Base-by-base conservation (phyloP, 2,329 filamentous ascomycete species). In the Bisporella sp. region DNA sequence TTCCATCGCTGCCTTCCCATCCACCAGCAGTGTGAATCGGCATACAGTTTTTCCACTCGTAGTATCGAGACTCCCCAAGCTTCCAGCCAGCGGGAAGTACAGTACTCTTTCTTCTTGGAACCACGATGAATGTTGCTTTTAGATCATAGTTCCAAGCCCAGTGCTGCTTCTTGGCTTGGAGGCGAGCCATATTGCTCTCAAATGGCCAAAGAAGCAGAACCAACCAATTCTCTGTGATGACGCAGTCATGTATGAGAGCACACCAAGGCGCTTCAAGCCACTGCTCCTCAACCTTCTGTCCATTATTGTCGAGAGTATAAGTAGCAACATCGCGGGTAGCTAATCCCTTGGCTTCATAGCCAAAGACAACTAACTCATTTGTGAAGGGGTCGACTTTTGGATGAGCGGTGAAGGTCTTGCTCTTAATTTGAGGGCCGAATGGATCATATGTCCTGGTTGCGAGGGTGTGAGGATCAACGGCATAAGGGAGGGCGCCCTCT, bases 91-190 rank as follows among this genome's bases (percentile, higher is more conserved):
- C 30, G 1, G 57, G 61, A 4, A 56, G 72, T 0, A 69, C 67
- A 55, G 71, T 75, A 0, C 68, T 74, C 2, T 70, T 70, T 1
- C 71, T 61, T 5, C 76, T 66, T 5, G 76, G 76, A 2, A 78
- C 73, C 5, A 79, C 64, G 1, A 73, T 75, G 52, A 78, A 78
- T 63, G 72, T 75, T 56, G 77, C 75, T 54, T 77, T 73, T 56
- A 77, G 74, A 5, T 75, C 63, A 1, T 74, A 71, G 45, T 75
- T 71, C 73, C 73, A 75, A 0, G 72, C 72, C 64, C 73, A 76
- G 60, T 76, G 74, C 52, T 75, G 71, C 1, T 70, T 71, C 0
- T 73, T 73, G 2, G 54, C 59, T 59, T 69, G 69, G 56, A 77
- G 62, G 8, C 71, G 64, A 35, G 71, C 70, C 6, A 71, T 55